These are phyloP conservation scores for Cicer yamashitae DNA, from an alignment of 306 rosid species.

Conservation along the genomic window DNA sequence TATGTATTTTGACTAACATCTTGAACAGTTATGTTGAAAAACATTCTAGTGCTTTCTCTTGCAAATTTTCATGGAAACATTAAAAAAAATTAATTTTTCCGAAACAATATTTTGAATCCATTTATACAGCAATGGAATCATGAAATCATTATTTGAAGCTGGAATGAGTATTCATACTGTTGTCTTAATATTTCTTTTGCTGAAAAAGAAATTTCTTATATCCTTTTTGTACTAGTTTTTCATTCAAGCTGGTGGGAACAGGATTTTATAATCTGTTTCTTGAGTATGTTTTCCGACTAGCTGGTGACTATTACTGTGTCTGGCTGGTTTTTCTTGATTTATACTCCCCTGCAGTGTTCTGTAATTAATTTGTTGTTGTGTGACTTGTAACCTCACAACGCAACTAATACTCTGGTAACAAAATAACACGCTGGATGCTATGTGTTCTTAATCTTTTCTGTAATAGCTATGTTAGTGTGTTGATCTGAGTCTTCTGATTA, in stretches of 20 bases:
- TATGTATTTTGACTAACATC: background rate
- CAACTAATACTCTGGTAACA: background rate
- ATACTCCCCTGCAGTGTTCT: too few relatives aligned
- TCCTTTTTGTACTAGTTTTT: background rate
- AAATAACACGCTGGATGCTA: background rate
- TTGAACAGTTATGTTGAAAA: slow-evolving; percentile 27
- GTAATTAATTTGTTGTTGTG: background rate
- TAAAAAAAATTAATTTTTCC: background rate
- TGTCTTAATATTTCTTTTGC: slow-evolving; percentile 12
- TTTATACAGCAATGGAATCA: slow-evolving; percentile 11
- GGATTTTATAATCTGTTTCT: background rate
- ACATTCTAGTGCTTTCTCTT: background rate
- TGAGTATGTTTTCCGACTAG: too few relatives aligned
- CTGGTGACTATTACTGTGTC: too few relatives aligned
- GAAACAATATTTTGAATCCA: slow-evolving; percentile 20
- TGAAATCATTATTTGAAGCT: slow-evolving; percentile 11
- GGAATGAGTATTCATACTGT: background rate
- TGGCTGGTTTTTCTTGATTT: too few relatives aligned
- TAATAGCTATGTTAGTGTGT: background rate
- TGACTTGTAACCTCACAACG: background rate
- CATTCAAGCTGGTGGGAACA: background rate
- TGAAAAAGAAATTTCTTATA: slow-evolving; percentile 16
- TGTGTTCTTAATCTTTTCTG: slow-evolving; percentile 5
- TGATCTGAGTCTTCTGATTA: background rate
- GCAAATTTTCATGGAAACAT: background rate